Base-by-base conservation (phyloP, 768 basidiomycete genomes). In the Termitomyces titanicus region DNA sequence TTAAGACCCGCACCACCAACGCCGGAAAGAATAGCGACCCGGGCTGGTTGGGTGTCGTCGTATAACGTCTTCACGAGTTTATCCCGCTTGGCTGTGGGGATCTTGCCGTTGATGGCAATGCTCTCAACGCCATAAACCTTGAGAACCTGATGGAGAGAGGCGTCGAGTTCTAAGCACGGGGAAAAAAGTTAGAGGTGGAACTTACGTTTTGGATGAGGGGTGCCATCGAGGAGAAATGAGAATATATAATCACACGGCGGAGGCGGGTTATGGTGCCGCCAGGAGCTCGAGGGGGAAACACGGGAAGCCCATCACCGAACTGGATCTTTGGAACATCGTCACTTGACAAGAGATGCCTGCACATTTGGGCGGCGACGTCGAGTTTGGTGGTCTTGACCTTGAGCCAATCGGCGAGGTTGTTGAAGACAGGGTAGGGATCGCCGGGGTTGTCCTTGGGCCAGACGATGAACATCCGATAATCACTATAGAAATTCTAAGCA, bases 1-100 rank as follows among this genome's bases (percentile, higher is more conserved):
- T 68, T 69, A 0, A 68, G 58, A 4, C 66, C 65, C 2, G 58
- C 59, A 0, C 58, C 44, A 5, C 66, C 66, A 1, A 69, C 61
- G 7, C 55, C 53, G 0, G 66, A 69, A 42, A 69, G 51, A 1
- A 69, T 58, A 0, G 68, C 51, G 0, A 68, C 56, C 7, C 64
- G 43, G 10, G 20, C 25, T 2, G 34, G 49, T n/a, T 44, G 31
- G 9, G 55, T 50, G 42, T 57, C 48, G 7, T 43, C 38, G 12
- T 59, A 48, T 31, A 67, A 62, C 12, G 38, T 6, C 18, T 55
- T 40, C 6, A 67, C 53, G 0, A 56, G 40, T 20, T 59, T 48
- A 17, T 45, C 55, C 0, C 59, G 55, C 18, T 56, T 37, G 2
- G 53, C 46, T 8, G 54, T 49, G 17, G 51, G 20, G 3, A 48